Evolutionary conservation across 1,139 yeast genomes (phyloP).

Genomic region (Hyphopichia burtonii): DNA sequence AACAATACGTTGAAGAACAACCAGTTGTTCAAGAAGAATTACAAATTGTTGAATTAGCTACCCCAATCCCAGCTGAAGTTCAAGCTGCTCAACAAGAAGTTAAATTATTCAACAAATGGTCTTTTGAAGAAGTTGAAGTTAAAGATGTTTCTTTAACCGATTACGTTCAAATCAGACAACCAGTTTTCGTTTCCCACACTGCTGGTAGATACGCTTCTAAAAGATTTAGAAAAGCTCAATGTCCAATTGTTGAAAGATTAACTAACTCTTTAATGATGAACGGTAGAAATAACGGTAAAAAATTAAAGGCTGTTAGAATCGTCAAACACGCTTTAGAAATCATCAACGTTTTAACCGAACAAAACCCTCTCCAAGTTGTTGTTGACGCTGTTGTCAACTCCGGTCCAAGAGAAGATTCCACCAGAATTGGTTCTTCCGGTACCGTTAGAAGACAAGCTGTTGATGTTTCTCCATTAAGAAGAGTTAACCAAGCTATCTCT

Average conservation of each 20-base stretch:
- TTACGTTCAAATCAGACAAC: conserved; percentile 96
- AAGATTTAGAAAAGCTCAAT: conserved; percentile 99
- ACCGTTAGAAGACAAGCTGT: conserved; percentile 99
- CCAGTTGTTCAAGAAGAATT: conserved; percentile 72
- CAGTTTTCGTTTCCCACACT: conserved; percentile 98
- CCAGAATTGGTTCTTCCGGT: conserved; percentile 99
- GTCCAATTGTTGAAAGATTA: conserved; percentile 98
- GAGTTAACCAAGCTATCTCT: conserved; percentile 99
- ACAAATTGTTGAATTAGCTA: conserved; percentile 83
- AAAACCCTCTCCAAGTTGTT: conserved; percentile 98
- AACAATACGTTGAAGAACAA: conserved; percentile 35
- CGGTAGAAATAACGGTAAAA: conserved; percentile 99
- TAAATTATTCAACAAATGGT: conserved; percentile 99
- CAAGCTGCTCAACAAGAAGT: conserved; percentile 96
- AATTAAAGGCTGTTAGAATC: conserved; percentile 99
- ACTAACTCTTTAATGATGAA: conserved; percentile 99
- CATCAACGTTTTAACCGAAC: conserved; percentile 96
- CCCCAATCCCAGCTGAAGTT: conserved; percentile 94
- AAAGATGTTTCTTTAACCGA: conserved; percentile 98
- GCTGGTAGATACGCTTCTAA: conserved; percentile 99
- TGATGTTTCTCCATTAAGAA: conserved; percentile 99
- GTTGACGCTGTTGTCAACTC: conserved; percentile 99
- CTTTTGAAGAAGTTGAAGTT: conserved; percentile 95
- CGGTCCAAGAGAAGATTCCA: conserved; percentile 99
- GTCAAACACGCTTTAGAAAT: conserved; percentile 99